Evolutionary conservation across 139 green algal genomes (phyloP), one percentile per base, ranked within the genome.

Genomic region (Gonium pectorale): DNA sequence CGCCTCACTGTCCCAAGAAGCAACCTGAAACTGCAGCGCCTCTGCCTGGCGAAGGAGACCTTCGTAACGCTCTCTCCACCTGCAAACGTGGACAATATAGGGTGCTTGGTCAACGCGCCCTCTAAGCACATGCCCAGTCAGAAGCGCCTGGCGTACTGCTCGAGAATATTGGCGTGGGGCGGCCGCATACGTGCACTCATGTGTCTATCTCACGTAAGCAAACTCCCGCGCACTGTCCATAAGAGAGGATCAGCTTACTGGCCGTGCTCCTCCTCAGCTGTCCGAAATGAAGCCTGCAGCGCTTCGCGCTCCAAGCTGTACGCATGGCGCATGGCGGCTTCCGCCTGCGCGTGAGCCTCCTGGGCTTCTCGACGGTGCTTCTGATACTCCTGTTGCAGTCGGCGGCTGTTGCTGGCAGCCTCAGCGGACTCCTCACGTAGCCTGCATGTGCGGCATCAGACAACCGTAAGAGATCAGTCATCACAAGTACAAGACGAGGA

Each of bases 231-330:
- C n/a, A n/a, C n/a, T n/a, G n/a, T n/a, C n/a, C n/a, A n/a, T n/a
- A n/a, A n/a, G n/a, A n/a, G n/a, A n/a, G n/a, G n/a, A 24, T 62
- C n/a, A 37, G 27, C 51, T 80, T 17, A 82, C 74, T 40, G 62
- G 40, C 40, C 37, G 22, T 70, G 43, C 33, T 71, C 51, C 33
- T 40, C 59, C 29, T n/a, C 40, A 0, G 74, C 74, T 5, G 74
- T 40, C 44, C 71, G 40, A 11, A 27, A n/a, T 3, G 59, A 71
- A 15, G 40, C 29, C 31, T 31, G 63, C 59, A 83, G 62, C 21
- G 77, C 77, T 7, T 83, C 77, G 5, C 62, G 77, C 77, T 83
- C 77, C 43, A 83, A n/a, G 41, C 41, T 51, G 77, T 83, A 83
- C 19, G 77, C 77, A 37, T 74, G 77, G 2, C 77, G 77, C 77